Conservation (phyloP, 148 eudicot genomes). For the Polygonum maritimum region DNA sequence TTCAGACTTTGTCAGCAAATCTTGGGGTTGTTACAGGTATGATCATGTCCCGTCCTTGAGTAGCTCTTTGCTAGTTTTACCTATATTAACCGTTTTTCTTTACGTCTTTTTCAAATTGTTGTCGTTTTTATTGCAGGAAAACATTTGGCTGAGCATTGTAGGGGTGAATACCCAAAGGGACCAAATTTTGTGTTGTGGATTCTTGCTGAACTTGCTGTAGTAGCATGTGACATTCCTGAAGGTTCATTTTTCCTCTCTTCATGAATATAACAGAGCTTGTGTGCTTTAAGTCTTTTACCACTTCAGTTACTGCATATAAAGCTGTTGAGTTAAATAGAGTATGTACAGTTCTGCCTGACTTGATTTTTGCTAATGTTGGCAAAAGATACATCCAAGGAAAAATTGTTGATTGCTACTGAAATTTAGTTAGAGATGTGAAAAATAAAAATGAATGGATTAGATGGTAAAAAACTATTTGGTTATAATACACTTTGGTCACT, state of each 20-base stretch:
- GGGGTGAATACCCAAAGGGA: conserved; percentile 67
- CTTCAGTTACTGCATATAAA: neutral
- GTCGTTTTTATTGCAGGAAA: conserved; percentile 44
- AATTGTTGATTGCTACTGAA: too few species aligned
- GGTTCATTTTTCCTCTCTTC: conserved; percentile 25
- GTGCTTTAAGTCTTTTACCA: neutral
- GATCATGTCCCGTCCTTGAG: neutral
- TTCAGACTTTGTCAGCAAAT: conserved; percentile 91
- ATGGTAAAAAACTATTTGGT: neutral
- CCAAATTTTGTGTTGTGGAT: conserved; percentile 89
- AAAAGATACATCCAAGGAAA: neutral
- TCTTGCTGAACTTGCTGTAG: conserved; percentile 85
- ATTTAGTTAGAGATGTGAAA: neutral
- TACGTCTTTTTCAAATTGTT: neutral
- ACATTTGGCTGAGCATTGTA: conserved; percentile 99
- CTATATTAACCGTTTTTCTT: neutral
- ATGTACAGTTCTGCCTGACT: neutral
- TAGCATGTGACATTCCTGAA: conserved; percentile 98
- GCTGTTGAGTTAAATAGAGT: neutral
- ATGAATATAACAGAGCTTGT: neutral
- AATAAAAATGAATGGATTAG: neutral
- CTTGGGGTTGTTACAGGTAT: conserved; percentile 97
- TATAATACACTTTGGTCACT: neutral
- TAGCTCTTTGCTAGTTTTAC: neutral
- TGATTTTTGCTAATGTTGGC: neutral